These are phyloP conservation scores for Fusarium xylarioides DNA, from an alignment of 2,329 filamentous ascomycete species.

Conservation along the genomic window DNA sequence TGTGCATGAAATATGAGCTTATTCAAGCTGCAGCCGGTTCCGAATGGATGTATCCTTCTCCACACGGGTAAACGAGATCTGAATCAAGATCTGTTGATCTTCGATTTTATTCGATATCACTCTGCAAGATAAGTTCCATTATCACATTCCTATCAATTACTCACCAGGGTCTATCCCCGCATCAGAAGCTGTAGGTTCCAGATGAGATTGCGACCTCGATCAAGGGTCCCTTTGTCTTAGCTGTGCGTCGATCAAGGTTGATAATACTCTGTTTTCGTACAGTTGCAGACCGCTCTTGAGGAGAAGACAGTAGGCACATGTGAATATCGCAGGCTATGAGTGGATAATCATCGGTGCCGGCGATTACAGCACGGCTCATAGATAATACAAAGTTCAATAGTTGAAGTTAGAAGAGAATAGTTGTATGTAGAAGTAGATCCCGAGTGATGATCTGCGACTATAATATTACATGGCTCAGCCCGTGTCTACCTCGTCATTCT, in stretches of 20 bases:
- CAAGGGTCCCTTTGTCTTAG: neutral
- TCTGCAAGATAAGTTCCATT: neutral
- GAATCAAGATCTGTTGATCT: neutral
- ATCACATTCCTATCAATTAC: neutral
- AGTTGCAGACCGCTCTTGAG: neutral
- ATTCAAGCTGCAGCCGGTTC: neutral
- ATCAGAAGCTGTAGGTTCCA: neutral
- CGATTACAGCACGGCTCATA: neutral
- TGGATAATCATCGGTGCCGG: rapidly evolving
- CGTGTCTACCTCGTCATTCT: neutral
- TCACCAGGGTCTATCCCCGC: neutral
- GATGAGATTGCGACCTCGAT: neutral
- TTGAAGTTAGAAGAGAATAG: neutral
- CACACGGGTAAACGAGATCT: neutral
- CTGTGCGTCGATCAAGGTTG: neutral
- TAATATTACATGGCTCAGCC: neutral
- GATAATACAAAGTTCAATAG: neutral
- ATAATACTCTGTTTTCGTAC: too few species aligned
- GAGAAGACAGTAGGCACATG: neutral
- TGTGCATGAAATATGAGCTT: neutral
- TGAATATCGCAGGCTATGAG: rapidly evolving
- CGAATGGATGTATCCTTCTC: neutral
- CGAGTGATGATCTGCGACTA: neutral
- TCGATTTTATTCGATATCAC: neutral
- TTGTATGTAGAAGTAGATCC: neutral